Base-by-base conservation (phyloP, 768 basidiomycete genomes). In the Pleurotus cornucopiae region DNA sequence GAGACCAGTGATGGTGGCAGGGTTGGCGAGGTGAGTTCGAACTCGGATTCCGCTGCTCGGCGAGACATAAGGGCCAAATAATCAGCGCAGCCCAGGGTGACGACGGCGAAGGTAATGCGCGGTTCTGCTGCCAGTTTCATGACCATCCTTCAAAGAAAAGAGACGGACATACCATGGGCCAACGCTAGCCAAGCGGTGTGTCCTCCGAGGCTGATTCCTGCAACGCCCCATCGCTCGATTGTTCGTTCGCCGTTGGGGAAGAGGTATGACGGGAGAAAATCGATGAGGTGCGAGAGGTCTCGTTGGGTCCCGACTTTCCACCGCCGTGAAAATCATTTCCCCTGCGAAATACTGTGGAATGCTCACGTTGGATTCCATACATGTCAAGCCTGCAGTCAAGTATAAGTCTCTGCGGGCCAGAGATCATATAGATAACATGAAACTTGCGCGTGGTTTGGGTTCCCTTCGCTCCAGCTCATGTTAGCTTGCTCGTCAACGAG, bases 171-270 rank as follows among this genome's bases (percentile, higher is more conserved):
- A 73, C 79, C 78, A 60, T 73, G 72, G 18, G 78, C 64, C 37
- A 91, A 77, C 1, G 77, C 73, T 26, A 88, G 76, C 92, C 93
- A 95, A 0, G 89, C 77, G 0, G 90, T 78, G 66, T 97, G 92
- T 0, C 92, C 93, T 0, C 93, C 94, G 0, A 97, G 80, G 58
- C 88, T 90, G 61, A 88, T 76, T 0, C 94, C 94, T 0, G 82
- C 78, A 2, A 88, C 75, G 9, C 83, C 83, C 86, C 88, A 97
- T 55, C 82, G 77, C 5, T 71, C 76, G 38, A 95, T 78, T 12
- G 63, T 66, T 23, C 81, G 76, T 60, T 91, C 85, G 9, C 72
- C 83, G 11, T 70, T 60, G 0, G 92, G 91, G 64, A 86, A 95
- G 6, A 95, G 67, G 64, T 86, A 87, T 0, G 83, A 69, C 1